Evolutionary conservation across 1,284 basidiomycete genomes (phyloP), one percentile per base, ranked within the genome.

Genomic region (Sparassis latifolia): DNA sequence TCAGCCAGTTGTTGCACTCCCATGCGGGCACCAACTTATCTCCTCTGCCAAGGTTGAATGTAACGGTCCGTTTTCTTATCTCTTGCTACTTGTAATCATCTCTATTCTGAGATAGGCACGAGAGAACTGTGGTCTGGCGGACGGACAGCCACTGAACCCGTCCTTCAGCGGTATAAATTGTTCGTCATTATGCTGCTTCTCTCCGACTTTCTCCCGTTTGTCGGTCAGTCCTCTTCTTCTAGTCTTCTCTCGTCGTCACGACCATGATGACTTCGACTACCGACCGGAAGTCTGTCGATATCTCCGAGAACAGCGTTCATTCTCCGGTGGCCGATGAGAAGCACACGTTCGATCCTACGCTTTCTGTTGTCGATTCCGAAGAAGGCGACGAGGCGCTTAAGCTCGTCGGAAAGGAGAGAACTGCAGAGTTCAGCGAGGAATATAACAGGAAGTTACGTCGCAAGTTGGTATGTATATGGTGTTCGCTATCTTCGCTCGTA

Each of bases 311-410:
- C 45, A 44, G 10, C 31, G 45, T 49, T 27, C 45, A 35, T 44
- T 51, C 52, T 47, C 50, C 55, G 27, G 57, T 67, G 6, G 6
- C 35, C 35, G 9, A 44, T 10, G 32, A 62, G 52, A 56, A 61
- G 40, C 49, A 51, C 10, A 49, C 42, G 5, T 49, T 42, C 12
- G 50, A 54, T 33, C 29, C 47, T 29, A 42, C 40, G 6, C 47
- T 53, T 37, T 59, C 60, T 10, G 47, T 56, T 28, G 48, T 73
- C 27, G 65, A 73, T 52, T 56, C 70, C 10, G 49, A 59, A 2
- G 62, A 76, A 42, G 78, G 73, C 5, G 80, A 83, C 57, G 80
- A 82, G 54, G 82, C 80, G 6, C 68, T 82, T 42, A 68, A 69
- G 52, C 72, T 83, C 27, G 80, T 84, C 43, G 78, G 80, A 3